These are phyloP conservation scores for Daldinia loculata DNA, from an alignment of 495 filamentous ascomycete genomes.

Conservation along the genomic window DNA sequence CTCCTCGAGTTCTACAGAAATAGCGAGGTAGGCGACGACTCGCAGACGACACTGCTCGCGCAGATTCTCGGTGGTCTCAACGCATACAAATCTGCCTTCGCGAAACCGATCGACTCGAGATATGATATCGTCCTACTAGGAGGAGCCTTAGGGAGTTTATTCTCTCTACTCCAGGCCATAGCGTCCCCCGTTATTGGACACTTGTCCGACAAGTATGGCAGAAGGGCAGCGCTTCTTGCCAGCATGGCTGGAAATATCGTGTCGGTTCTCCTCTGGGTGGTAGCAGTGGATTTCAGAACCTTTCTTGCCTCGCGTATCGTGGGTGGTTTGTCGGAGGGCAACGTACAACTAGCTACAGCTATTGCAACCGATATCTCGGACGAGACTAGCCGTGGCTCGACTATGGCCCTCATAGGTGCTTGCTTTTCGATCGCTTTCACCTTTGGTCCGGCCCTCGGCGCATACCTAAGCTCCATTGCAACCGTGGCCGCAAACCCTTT, in stretches of 20 bases:
- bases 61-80: conserved; percentile 85
- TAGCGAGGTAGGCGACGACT: conserved; percentile 64
- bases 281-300: conserved; percentile 91
- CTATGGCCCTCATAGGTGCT: conserved; percentile 94
- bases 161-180: conserved; percentile 91
- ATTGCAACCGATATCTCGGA: conserved; percentile 97
- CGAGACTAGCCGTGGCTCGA: conserved; percentile 78
- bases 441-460: conserved; percentile 90
- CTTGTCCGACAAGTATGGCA: conserved; percentile 88
- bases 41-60: conserved; percentile 72
- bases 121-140: conserved; percentile 98
- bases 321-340: conserved; percentile 93
- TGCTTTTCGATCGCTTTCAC: conserved; percentile 99
- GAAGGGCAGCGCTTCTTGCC: conserved; percentile 85
- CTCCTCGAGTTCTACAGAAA: conserved; percentile 95
- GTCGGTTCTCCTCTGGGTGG: conserved; percentile 92
- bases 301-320: conserved; percentile 92
- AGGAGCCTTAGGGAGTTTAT: conserved; percentile 90
- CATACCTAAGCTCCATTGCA: conserved; percentile 76
- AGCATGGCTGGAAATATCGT: conserved; percentile 95
- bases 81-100: conserved; percentile 93
- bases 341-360: conserved; percentile 94
- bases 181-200: conserved; percentile 91
- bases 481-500: conserved; percentile 90
- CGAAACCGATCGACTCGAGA: conserved; percentile 89